Evolutionary conservation across 768 basidiomycete genomes (phyloP), one percentile per base, ranked within the genome.

Genomic region (Tylopilus vinaceipallidus): DNA sequence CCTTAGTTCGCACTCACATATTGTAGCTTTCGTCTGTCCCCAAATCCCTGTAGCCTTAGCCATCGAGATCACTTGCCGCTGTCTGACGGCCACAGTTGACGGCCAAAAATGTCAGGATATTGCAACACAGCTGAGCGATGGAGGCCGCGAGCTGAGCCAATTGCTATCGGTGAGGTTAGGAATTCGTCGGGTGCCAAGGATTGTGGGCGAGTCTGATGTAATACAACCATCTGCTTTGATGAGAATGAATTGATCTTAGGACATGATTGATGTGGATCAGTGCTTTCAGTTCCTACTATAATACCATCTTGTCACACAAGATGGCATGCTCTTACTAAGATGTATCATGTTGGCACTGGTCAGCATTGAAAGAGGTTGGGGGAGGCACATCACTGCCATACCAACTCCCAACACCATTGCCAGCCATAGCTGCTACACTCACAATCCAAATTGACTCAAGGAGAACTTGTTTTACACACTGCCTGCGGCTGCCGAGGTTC

Each of bases 11-110:
- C 49, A 48, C 55, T 47, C 48, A 43, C 50, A 52, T 48, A 61
- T 57, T 63, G 63, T 64, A 65, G 50, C 49, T 26, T 41, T 54
- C 13, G 16, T 17, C 42, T 40, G 30, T 44, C 32, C 35, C 32
- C 45, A 32, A 36, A 54, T 47, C 41, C 47, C 34, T 64, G 62
- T 64, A 64, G 53, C 62, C 45, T n/a, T 64, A 64, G 55, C 34
- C 47, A 47, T 42, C 42, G 33, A 54, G 50, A 24, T 51, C 36
- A 24, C 41, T 6, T 47, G 30, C n/a, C 37, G 22, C 43, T 26
- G 6, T 36, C 23, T 19, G 13, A 14, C 16, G 34, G 27, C 29
- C 29, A 39, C n/a, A 9, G 17, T 38, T 48, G 37, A 17, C 44
- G 39, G 50, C 22, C n/a, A n/a, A 34, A 35, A 37, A 13, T n/a